Base-by-base conservation (phyloP, 1,284 basidiomycete genomes). In the Fistulinella cinereoalba region DNA sequence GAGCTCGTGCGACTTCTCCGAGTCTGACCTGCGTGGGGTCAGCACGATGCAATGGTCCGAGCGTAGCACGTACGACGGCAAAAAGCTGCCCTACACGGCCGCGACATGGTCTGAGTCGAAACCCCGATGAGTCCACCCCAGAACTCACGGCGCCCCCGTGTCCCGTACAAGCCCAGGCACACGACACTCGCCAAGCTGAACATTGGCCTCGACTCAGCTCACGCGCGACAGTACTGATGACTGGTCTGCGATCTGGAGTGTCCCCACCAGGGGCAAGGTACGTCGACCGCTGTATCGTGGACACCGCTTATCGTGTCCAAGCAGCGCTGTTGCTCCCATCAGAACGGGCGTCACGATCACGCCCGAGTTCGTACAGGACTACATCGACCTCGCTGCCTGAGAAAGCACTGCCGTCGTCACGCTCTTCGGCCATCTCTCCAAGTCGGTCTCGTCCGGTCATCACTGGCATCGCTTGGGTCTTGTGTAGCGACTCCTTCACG, bases 311-410 rank as follows among this genome's bases (percentile, higher is more conserved):
- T 32, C 21, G 7, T 41, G 15, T 8, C 1, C 56, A 92, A 89
- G 88, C 88, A 2, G 85, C 87, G 0, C 60, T 96, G 19, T 68
- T 95, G 18, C 72, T 95, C 2, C 92, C 92, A 1, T 64, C 80
- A 2, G 83, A 89, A 43, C 57, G 92, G 12, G 25, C 8, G 25
- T 12, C 25, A 27, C 25, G 12, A 27, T 27, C 25, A 27, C 25
- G 12, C 25, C 25, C 8, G 25, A 27, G 12, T 27, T 27, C 25
- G 25, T 27, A 7, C 25, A 27, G 12, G 25, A 27, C 25, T 12
- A 94, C 62, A 67, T 93, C 47, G 72, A 84, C 52, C 70, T 69
- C 12, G 58, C 72, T 1, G 72, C 74, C 11, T 64, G 69, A 39
- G 73, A 69, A 47, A 65, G 70, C 45, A 66, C 73, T 16, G 74